Evolutionary conservation across 1,139 yeast genomes (phyloP).

Genomic region (Sugiyamaella paludigena): DNA sequence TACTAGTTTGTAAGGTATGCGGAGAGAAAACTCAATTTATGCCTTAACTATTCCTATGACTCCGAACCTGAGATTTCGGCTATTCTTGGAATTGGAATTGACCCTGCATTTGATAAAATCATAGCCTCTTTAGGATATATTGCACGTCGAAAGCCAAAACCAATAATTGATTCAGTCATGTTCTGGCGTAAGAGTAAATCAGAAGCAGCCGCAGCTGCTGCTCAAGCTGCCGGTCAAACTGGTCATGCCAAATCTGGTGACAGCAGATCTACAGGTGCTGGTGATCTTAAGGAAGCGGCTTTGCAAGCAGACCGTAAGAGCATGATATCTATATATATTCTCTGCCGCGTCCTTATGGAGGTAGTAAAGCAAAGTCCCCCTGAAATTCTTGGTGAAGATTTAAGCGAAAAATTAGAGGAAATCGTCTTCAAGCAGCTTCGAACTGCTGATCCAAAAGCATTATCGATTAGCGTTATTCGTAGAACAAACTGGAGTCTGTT

Average conservation of each 20-base stretch:
- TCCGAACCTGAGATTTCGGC: constrained; percentile 81
- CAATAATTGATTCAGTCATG: constrained; percentile 97
- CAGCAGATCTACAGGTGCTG: constrained; percentile 22
- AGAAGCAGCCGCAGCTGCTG: constrained; percentile 78
- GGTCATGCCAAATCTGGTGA: constrained; percentile 18
- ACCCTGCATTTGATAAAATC: constrained; percentile 79
- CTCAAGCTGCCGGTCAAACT: constrained; percentile 37
- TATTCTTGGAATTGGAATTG: constrained; percentile 83
- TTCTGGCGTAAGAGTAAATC: constrained; percentile 94
- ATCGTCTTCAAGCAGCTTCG: constrained; percentile 88
- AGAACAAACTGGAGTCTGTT: constrained; percentile 93
- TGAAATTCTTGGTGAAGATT: constrained; percentile 69
- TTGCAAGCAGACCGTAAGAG: constrained; percentile 85
- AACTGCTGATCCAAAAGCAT: constrained; percentile 75
- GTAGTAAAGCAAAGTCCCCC: constrained; percentile 84
- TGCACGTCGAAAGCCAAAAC: constrained; percentile 86
- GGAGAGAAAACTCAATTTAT: constrained; percentile 74
- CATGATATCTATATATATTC: constrained; percentile 77
- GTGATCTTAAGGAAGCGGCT: constrained; percentile 64
- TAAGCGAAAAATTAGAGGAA: constrained; percentile 84
- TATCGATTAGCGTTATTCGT: constrained; percentile 67
- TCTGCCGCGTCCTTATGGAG: constrained; percentile 92
- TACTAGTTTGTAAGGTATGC: constrained; percentile 78
- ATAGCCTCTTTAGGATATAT: constrained; percentile 85
- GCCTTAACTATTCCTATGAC: constrained; percentile 64